Conservation (phyloP, 352 stramenopile genomes). For the Pythium aquatile region DNA sequence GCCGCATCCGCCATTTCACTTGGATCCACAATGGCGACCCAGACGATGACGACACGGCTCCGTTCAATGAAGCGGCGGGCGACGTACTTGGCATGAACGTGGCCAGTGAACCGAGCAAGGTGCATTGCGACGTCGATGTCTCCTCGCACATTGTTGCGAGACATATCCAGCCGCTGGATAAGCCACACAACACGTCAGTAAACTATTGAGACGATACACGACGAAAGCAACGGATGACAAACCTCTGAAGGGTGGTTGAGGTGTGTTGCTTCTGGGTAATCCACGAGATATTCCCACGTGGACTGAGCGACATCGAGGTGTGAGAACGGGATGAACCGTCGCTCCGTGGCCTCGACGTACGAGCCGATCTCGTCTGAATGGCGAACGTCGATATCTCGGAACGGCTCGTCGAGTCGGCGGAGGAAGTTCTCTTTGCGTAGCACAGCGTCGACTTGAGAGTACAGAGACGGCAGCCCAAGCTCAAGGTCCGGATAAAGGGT, state of each 20-base stretch:
- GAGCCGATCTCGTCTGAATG: slow-evolving; percentile 5
- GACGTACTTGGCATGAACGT: slow-evolving; percentile 7
- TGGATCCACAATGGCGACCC: slow-evolving; percentile 16
- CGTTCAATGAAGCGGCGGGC: slow-evolving; percentile 11
- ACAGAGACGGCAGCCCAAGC: slow-evolving; percentile 14
- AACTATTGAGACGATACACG: background rate
- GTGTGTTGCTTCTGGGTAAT: background rate
- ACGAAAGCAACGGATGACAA: background rate
- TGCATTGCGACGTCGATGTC: slow-evolving; percentile 13
- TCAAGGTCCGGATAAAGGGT: slow-evolving; percentile 4
- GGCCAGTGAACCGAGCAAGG: slow-evolving; percentile 17
- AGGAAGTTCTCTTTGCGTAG: slow-evolving; percentile 16
- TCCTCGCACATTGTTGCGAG: background rate
- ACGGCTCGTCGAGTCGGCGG: background rate
- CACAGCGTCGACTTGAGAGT: slow-evolving; percentile 17
- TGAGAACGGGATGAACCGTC: slow-evolving; percentile 16
- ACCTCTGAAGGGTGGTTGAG: background rate
- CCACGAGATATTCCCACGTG: slow-evolving; percentile 18
- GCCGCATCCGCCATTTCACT: slow-evolving; percentile 1
- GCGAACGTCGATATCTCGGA: slow-evolving; percentile 13
- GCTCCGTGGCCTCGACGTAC: slow-evolving; percentile 17
- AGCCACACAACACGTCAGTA: background rate
- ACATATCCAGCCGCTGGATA: background rate
- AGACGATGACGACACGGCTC: slow-evolving; percentile 22
- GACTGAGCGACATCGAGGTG: background rate